Base-by-base conservation (phyloP, 1,139 yeast genomes). In the Saccharomycopsis hybrid region DNA sequence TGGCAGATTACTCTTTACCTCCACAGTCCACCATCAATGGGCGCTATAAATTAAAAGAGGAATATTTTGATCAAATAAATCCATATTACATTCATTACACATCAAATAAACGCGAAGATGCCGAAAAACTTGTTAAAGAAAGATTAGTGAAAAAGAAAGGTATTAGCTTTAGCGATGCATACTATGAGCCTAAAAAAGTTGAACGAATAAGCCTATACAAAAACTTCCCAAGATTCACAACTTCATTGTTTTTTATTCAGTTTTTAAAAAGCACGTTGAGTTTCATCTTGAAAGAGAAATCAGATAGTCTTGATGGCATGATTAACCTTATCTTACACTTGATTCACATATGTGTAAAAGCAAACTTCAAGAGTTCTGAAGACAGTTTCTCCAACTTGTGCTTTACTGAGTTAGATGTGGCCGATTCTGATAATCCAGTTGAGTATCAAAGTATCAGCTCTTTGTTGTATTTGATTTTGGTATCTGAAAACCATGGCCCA, bases 11-110 rank as follows among this genome's bases (percentile, higher is more conserved):
- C 62, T 71, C 73, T 9, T 77, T 86, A 0, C 95, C 97, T 0
- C 67, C 69, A 9, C 80, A 83, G 0, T 59, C 77, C 2, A 77
- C 76, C 46, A 94, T 85, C 55, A 71, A 76, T 33, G 96, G 97
- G 1, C 65, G 74, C 5, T 90, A 85, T 61, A 68, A 76, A 35
- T 69, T 92, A 48, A 87, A 85, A 58, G 78, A 78, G 2, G 77
- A 78, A 54, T 76, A 70, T 55, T 69, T 71, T 49, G 67, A 65
- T 3, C 69, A 74, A 39, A 72, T 90, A 31, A 90, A 90, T 61
- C 95, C 97, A 0, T 90, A 81, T 60, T 90, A 84, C 63, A 74
- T 86, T 55, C 89, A 88, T 59, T 85, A 85, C 58, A 71, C 86
- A 0, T 70, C 94, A 0, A 88, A 89, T 57, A 81, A 80, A 49